A percentile compares a stretch with the other conserved stretches of the same genome.
These are phyloP conservation scores for Trametes hirsuta DNA, from an alignment of 1,284 basidiomycete genomes.

Conservation along the genomic window DNA sequence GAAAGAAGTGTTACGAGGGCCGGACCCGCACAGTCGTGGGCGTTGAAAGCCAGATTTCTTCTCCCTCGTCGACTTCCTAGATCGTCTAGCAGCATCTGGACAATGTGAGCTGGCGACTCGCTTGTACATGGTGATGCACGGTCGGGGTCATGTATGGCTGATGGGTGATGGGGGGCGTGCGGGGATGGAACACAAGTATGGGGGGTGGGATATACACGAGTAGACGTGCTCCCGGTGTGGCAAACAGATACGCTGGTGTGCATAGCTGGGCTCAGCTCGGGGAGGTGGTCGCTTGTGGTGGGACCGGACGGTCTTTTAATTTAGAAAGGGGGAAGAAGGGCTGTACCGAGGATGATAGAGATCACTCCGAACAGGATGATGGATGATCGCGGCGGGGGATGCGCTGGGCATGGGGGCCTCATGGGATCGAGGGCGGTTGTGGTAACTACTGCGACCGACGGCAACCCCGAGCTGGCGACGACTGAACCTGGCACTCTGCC, in stretches of 20 bases:
- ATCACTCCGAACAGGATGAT: slow-evolving; percentile 23
- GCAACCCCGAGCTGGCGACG: slow-evolving; percentile 16
- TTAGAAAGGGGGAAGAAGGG: slow-evolving; percentile 10
- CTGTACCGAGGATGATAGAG: slow-evolving; percentile 25
- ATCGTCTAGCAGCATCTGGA: slow-evolving; percentile 18
- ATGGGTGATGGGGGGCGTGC: background rate
- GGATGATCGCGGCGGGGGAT: slow-evolving; percentile 21
- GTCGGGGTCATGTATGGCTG: background rate
- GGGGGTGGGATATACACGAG: background rate
- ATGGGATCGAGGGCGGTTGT: slow-evolving; percentile 20
- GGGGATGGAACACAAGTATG: background rate
- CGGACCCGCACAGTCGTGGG: background rate
- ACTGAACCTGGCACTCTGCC: slow-evolving; percentile 11
- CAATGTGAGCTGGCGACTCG: slow-evolving; percentile 16
- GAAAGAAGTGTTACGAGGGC: background rate
- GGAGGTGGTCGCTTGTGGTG: background rate
- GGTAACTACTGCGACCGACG: slow-evolving; percentile 21
- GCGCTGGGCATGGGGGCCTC: slow-evolving; percentile 23
- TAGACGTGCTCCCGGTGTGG: background rate
- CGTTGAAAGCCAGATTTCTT: background rate
- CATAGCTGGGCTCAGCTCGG: background rate
- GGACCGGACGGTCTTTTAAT: slow-evolving; percentile 3
- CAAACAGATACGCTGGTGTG: background rate
- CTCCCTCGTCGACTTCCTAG: background rate
- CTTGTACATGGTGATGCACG: slow-evolving; percentile 12